Evolutionary conservation across 176 grass and related monocot species (phyloP).

Genomic region (Aegilops sharonensis): DNA sequence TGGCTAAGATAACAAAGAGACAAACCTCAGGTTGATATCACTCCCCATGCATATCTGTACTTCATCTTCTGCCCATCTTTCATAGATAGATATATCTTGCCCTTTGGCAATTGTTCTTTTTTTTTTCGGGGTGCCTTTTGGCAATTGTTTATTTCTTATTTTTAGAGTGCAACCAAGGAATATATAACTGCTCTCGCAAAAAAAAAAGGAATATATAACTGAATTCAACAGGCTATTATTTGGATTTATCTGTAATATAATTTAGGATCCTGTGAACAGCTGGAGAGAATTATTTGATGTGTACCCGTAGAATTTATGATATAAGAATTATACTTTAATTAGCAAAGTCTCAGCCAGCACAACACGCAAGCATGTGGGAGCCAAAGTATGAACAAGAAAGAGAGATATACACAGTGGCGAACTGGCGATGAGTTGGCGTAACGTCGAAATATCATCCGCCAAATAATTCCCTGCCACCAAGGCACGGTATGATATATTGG

Average conservation of each 20-base stretch:
- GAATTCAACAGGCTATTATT: not conserved
- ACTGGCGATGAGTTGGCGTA: conserved; percentile 41
- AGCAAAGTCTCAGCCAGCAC: conserved; percentile 27
- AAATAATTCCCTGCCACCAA: conserved; percentile 35
- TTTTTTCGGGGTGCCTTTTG: not conserved
- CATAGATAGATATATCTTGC: not conserved
- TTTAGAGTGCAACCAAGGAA: no score
- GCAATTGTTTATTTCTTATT: no score
- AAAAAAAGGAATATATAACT: not conserved
- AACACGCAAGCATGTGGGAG: conserved; percentile 4
- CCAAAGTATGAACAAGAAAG: conserved; percentile 20
- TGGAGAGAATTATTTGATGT: conserved; percentile 3
- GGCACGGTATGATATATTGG: not conserved
- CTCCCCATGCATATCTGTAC: conserved; percentile 5
- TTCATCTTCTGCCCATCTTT: not conserved
- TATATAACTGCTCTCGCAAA: no score
- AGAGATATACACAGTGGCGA: conserved; percentile 14
- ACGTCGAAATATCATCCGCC: conserved; percentile 23
- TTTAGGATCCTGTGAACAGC: not conserved
- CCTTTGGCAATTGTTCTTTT: not conserved
- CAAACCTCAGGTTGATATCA: conserved; percentile 18
- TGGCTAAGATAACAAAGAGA: not conserved
- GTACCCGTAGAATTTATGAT: not conserved
- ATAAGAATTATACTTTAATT: not conserved
- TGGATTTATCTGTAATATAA: not conserved